Evolutionary conservation across 768 basidiomycete genomes (phyloP).

Genomic region (Phlegmacium glaucopus): DNA sequence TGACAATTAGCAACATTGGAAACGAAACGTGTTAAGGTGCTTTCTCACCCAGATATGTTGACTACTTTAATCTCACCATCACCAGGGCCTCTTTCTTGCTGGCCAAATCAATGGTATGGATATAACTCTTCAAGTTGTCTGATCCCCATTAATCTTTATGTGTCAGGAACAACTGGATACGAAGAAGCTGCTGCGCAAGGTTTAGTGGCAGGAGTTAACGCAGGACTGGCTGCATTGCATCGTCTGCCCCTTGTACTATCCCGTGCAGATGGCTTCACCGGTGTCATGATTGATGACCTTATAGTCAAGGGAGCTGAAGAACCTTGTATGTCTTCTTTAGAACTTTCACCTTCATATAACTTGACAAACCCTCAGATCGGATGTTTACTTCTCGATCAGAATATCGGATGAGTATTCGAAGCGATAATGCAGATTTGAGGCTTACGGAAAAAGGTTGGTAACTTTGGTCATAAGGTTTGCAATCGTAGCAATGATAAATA

Average conservation of each 20-base stretch:
- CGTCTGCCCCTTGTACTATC: constrained; percentile 60
- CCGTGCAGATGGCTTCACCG: constrained; percentile 83
- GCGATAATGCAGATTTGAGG: constrained; percentile 86
- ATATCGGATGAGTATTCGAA: constrained; percentile 83
- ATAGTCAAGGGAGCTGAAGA: constrained; percentile 88
- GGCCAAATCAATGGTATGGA: constrained; percentile 86
- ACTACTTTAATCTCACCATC: not conserved
- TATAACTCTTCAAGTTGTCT: not conserved
- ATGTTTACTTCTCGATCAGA: constrained; percentile 94
- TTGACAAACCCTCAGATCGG: constrained; percentile 52
- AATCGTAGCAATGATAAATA: not conserved
- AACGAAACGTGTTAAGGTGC: constrained; percentile 76
- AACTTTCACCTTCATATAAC: not conserved
- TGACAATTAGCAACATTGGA: constrained; percentile 64
- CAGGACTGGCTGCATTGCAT: constrained; percentile 62
- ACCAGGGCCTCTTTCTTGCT: constrained; percentile 78
- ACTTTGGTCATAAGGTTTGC: not conserved
- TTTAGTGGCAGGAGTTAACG: constrained; percentile 84
- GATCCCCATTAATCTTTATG: not conserved
- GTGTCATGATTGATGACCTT: constrained; percentile 92
- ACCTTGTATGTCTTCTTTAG: constrained; percentile 58
- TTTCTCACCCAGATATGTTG: not conserved
- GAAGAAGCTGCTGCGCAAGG: constrained; percentile 95
- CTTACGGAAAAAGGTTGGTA: constrained; percentile 69
- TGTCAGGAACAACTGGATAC: constrained; percentile 82